Percentiles rank a stretch among this genome's conserved stretches.
phyloP scores from a whole-genome alignment of 2,329 filamentous ascomycete genomes.

The Alternaria incomplexa region DNA sequence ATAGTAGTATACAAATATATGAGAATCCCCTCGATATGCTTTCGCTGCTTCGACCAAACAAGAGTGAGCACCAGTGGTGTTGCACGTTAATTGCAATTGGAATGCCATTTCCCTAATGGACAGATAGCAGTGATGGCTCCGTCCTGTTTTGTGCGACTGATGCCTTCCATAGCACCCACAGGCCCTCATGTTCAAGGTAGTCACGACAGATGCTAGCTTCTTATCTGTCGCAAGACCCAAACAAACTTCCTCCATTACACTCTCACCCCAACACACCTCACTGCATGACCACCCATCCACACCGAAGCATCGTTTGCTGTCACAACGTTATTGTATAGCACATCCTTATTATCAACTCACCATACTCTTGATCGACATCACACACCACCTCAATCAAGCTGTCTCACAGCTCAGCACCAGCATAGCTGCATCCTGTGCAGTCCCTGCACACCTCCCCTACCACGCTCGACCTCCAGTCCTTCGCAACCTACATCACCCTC shows the following conservation, averaged over 20 bases:
- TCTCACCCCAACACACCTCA: background rate
- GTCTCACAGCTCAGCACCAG: background rate
- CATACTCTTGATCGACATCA: background rate
- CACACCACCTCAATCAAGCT: background rate
- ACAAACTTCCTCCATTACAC: background rate
- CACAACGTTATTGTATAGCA: background rate
- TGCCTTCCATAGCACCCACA: background rate
- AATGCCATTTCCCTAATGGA: background rate
- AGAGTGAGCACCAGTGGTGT: background rate
- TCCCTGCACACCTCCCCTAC: background rate
- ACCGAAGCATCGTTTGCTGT: background rate
- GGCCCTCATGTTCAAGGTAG: background rate
- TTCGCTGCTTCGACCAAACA: background rate
- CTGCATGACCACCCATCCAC: background rate
- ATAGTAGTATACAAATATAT: background rate
- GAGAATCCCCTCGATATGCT: background rate
- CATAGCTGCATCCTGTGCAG: background rate
- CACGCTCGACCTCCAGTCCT: background rate
- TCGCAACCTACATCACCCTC: background rate
- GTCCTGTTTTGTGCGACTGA: background rate
- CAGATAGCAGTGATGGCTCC: background rate
- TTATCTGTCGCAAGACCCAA: background rate
- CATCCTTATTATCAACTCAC: background rate
- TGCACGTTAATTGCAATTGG: background rate
- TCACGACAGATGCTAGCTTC: background rate